Percentiles rank a stretch among this genome's conserved stretches.
phyloP scores from a whole-genome alignment of 2,329 filamentous ascomycete genomes.

The Fusarium sulawesiense region DNA sequence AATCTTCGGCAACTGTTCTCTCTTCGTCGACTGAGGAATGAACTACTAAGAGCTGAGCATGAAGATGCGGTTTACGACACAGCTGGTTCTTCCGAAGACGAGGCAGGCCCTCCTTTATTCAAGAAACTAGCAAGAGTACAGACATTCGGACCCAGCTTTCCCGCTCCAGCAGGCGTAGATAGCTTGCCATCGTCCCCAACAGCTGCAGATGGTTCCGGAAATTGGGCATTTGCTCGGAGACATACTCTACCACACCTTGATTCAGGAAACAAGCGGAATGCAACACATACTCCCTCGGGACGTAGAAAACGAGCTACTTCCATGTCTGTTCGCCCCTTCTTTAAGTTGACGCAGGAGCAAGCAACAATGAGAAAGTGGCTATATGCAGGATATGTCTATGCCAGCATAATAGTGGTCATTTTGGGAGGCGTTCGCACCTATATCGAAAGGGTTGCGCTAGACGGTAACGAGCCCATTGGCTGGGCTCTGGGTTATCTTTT shows the following conservation, averaged over 20 bases:
- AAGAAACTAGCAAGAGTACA: constrained; percentile 45
- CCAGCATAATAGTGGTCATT: constrained; percentile 72
- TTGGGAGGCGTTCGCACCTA: constrained; percentile 77
- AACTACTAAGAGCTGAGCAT: constrained; percentile 48
- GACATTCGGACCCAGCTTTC: constrained; percentile 45
- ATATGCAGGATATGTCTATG: constrained; percentile 84
- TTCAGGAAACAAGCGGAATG: constrained; percentile 52
- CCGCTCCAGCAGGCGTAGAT: constrained; percentile 22
- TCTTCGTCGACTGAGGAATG: constrained; percentile 60
- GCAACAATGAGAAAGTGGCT: constrained; percentile 82
- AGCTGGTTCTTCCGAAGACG: constrained; percentile 50
- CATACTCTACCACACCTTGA: constrained; percentile 65
- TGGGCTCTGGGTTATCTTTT: constrained; percentile 94
- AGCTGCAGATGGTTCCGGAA: constrained; percentile 31
- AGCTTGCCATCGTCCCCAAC: constrained; percentile 35
- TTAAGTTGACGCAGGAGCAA: constrained; percentile 83
- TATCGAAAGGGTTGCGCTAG: constrained; percentile 74
- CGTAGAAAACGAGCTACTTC: constrained; percentile 74
- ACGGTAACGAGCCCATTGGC: constrained; percentile 82
- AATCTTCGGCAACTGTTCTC: constrained; percentile 56
- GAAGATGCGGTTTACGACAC: constrained; percentile 51
- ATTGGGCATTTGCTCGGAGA: constrained; percentile 50
- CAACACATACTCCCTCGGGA: constrained; percentile 69
- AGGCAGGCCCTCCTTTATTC: constrained; percentile 37
- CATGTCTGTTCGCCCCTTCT: constrained; percentile 75